phyloP scores from a whole-genome alignment of 2,329 filamentous ascomycete genomes.

The Fonsecaea pugnacius region DNA sequence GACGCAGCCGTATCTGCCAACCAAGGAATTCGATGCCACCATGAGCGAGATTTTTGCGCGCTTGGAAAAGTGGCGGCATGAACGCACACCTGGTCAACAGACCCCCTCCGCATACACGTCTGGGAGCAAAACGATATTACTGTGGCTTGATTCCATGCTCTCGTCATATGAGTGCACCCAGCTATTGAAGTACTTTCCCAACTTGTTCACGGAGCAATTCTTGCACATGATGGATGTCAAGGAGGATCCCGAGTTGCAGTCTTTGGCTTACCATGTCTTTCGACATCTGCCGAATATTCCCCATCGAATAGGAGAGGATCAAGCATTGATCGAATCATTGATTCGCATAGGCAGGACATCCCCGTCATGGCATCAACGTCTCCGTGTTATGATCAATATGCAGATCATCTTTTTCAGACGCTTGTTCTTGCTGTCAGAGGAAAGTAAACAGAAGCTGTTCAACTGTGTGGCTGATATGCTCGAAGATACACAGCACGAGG shows the following conservation, averaged over 20 bases:
- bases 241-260: slow-evolving; percentile 93
- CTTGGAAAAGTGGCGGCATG: slow-evolving; percentile 84
- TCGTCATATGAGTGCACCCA: slow-evolving; percentile 92
- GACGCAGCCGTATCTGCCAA: slow-evolving; percentile 78
- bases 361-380: slow-evolving; percentile 89
- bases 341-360: slow-evolving; percentile 86
- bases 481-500: slow-evolving; percentile 86
- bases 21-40: slow-evolving; percentile 71
- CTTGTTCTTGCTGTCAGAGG: slow-evolving; percentile 78
- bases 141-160: slow-evolving; percentile 91
- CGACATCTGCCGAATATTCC: slow-evolving; percentile 94
- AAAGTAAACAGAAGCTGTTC: slow-evolving; percentile 80
- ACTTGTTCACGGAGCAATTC: slow-evolving; percentile 86
- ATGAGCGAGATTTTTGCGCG: slow-evolving; percentile 76
- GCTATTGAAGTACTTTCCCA: slow-evolving; percentile 86
- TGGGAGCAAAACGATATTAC: slow-evolving; percentile 90
- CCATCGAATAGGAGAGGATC: slow-evolving; percentile 82
- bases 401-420: slow-evolving; percentile 98
- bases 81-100: slow-evolving; percentile 84
- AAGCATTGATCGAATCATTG: slow-evolving; percentile 79
- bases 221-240: slow-evolving; percentile 99
- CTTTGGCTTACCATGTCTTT: slow-evolving; percentile 94
- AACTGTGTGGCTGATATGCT: slow-evolving; percentile 96
- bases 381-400: slow-evolving; percentile 95
- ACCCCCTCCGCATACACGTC: slow-evolving; percentile 93